A percentile compares a stretch with the other conserved stretches of the same genome.
phyloP scores from a whole-genome alignment of 805 yeast species.

The Scheffersomyces stipitis region DNA sequence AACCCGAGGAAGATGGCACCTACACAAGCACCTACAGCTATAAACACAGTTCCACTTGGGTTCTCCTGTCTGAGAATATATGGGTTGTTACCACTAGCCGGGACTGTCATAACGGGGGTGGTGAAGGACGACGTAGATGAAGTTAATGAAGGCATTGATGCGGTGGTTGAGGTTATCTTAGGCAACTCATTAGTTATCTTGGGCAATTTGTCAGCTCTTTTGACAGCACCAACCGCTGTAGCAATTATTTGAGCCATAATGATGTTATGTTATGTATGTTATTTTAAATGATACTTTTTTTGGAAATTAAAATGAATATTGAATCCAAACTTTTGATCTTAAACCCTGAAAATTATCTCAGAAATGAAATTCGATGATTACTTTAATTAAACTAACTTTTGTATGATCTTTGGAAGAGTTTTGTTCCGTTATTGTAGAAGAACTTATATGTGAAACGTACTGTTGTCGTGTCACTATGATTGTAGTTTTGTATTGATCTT shows the following conservation, averaged over 20 bases:
- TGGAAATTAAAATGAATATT: too few species aligned
- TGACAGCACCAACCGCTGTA: not conserved
- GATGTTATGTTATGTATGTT: not conserved
- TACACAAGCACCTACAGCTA: slow-evolving; percentile 71
- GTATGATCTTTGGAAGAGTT: too few species aligned
- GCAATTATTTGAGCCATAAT: not conserved
- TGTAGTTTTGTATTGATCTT: too few species aligned
- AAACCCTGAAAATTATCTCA: too few species aligned
- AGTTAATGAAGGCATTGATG: too few species aligned
- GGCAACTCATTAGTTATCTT: slow-evolving; percentile 13
- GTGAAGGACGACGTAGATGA: too few species aligned
- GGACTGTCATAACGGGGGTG: slow-evolving; percentile 55
- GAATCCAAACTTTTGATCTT: too few species aligned
- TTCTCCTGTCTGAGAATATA: slow-evolving; percentile 49
- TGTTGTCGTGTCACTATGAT: too few species aligned
- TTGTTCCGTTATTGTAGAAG: too few species aligned
- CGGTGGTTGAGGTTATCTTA: slow-evolving; percentile 13
- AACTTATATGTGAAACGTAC: too few species aligned
- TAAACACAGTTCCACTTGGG: slow-evolving; percentile 80
- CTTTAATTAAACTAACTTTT: too few species aligned
- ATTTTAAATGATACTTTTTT: not conserved
- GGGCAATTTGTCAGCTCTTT: slow-evolving; percentile 15
- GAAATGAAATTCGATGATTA: too few species aligned
- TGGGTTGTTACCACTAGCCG: slow-evolving; percentile 64
- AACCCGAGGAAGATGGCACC: slow-evolving; percentile 57